Evolutionary conservation across 768 basidiomycete genomes (phyloP), one percentile per base, ranked within the genome.

Genomic region (Mycena filopes): DNA sequence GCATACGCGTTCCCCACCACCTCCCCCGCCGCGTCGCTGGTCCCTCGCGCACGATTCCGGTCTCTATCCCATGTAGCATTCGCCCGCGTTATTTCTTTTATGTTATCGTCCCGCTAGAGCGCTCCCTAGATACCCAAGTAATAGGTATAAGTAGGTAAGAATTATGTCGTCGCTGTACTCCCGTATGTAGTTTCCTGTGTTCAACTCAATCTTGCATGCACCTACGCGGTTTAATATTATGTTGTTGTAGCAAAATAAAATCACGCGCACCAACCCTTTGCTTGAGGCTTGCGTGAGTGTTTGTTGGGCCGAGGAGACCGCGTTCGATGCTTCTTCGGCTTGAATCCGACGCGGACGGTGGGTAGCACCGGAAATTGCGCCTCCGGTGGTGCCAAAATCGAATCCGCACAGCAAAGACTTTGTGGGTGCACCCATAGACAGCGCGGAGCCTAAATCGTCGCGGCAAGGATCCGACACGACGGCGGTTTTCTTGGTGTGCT

Each of bases 61-160:
- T n/a, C n/a, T n/a, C 6, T 60, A 36, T 40, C 4, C 36, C 16
- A 56, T 66, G 65, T 60, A 66, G 58, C 58, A 15, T 38, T 10
- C 21, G 25, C 36, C 5, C 12, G 9, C 21, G 45, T 46, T 53
- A 21, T 28, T 3, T 64, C 46, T 29, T 25, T 40, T n/a, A n/a
- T n/a, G n/a, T n/a, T n/a, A n/a, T n/a, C n/a, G n/a, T n/a, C n/a
- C n/a, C n/a, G 38, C 28, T 48, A 55, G 56, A 65, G 4, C 20
- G n/a, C n/a, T n/a, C n/a, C 56, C 41, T 55, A 40, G 21, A 49
- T 33, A 47, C 57, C 56, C 25, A 42, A 47, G 45, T 65, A 60
- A 55, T 56, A 65, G 59, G 59, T 66, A 56, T 66, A 60, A 56
- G 58, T 60, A 65, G 43, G 58, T 60, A 65, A 49, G 53, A 33